A percentile compares a stretch with the other conserved stretches of the same genome.
phyloP scores from a whole-genome alignment of 495 filamentous ascomycete species.

The Penicillium manginii region DNA sequence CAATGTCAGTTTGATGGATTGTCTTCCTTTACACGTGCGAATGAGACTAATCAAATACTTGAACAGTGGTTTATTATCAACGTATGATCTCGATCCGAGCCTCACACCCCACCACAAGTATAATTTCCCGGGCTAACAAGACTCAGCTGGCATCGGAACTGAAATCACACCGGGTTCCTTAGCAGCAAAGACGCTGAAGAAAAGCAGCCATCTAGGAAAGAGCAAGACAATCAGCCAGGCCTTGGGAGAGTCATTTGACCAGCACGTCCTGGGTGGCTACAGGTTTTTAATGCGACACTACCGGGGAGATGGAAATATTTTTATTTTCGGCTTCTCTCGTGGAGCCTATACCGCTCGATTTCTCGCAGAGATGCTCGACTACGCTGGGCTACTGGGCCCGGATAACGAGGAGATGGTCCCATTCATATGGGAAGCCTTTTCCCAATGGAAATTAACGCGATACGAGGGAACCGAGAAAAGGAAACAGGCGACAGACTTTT shows the following conservation, averaged over 20 bases:
- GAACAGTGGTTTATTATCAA: conserved; percentile 7
- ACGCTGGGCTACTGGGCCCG: conserved; percentile 71
- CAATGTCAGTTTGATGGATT: background rate
- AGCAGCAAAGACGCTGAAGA: background rate
- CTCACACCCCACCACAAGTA: background rate
- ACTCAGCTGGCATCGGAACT: conserved; percentile 44
- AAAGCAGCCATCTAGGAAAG: conserved; percentile 56
- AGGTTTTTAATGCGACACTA: conserved; percentile 91
- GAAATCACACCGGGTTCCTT: conserved; percentile 18
- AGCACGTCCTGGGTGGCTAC: conserved; percentile 82
- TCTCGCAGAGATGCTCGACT: conserved; percentile 81
- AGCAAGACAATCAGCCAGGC: conserved; percentile 76
- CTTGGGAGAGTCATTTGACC: conserved; percentile 71
- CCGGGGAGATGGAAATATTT: conserved; percentile 69
- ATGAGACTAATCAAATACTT: background rate
- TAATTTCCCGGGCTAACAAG: conserved; percentile 39
- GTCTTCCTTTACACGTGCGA: background rate
- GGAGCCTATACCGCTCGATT: conserved; percentile 84
- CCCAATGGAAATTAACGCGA: conserved; percentile 67
- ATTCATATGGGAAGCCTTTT: conserved; percentile 82
- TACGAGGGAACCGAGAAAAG: conserved; percentile 53
- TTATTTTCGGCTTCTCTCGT: conserved; percentile 79
- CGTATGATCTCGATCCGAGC: background rate
- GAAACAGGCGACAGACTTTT: conserved; percentile 63
- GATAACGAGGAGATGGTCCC: conserved; percentile 83